Conservation (phyloP, 106 monocot species). For the Xerophyta viscosa region DNA sequence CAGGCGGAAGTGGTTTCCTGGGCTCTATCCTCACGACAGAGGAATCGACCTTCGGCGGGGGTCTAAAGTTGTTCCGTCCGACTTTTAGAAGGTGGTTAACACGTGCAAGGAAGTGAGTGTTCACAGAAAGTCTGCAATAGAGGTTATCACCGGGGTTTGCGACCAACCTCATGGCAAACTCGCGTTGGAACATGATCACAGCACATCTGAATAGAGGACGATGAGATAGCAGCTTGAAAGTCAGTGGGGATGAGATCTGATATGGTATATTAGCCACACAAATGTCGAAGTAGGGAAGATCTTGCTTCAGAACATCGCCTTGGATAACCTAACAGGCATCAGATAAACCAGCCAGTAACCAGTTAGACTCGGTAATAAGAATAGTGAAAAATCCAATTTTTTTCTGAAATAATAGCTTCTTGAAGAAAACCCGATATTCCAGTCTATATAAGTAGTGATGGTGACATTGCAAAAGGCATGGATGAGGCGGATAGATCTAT, state of each 20-base stretch:
- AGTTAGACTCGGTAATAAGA: neutral
- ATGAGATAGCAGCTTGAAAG: conserved; percentile 87
- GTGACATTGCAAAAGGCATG: no score
- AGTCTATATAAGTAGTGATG: no score
- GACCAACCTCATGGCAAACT: conserved; percentile 80
- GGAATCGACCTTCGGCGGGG: conserved; percentile 93
- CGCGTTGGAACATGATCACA: conserved; percentile 88
- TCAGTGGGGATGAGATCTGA: conserved; percentile 89
- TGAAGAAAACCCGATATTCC: no score
- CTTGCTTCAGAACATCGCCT: conserved; percentile 86
- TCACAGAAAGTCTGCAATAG: conserved; percentile 83
- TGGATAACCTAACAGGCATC: conserved; percentile 81
- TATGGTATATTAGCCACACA: conserved; percentile 97
- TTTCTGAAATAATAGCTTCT: neutral
- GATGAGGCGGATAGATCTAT: no score
- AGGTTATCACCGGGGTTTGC: conserved; percentile 76
- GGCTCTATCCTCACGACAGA: conserved; percentile 96
- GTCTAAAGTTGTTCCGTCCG: conserved; percentile 84
- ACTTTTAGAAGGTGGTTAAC: conserved; percentile 86
- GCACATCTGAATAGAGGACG: conserved; percentile 69
- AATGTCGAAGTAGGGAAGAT: conserved; percentile 94
- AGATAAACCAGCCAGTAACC: neutral
- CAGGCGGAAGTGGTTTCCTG: conserved; percentile 59
- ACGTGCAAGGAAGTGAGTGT: conserved; percentile 73
- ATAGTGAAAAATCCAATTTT: neutral